Evolutionary conservation across 2,329 filamentous ascomycete species (phyloP), one percentile per base, ranked within the genome.

Genomic region (Lecanoromycetidae sp.): DNA sequence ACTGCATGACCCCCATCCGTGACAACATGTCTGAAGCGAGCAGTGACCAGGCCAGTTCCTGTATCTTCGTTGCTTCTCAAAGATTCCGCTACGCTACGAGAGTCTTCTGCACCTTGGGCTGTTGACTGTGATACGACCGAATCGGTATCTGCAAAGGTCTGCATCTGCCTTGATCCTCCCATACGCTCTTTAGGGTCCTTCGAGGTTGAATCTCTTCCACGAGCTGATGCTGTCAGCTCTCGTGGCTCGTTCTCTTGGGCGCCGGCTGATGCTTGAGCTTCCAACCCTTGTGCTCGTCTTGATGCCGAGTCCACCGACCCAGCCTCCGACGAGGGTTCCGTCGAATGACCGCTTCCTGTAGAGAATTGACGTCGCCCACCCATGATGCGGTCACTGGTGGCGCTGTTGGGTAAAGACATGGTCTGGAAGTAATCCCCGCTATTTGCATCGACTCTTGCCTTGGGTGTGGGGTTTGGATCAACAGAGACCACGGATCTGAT

Each of bases 1-100:
- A 94, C 76, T 22, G 82, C 79, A 64, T 94, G 86, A 0, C 87
- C 87, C 13, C 79, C 82, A 2, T 84, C 78, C 0, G 84, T 87
- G 22, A 82, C 68, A 3, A 84, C 70, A 58, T 94, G 85, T 55
- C 80, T 83, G 64, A 93, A 94, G 2, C 87, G 80, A 20, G 79
- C 71, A 1, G 84, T 85, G 2, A 87, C 60, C 22, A 84, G 66
- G 2, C 59, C 60, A n/a, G n/a, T n/a, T n/a, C 61, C 61, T 1
- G 65, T 57, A 1, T 77, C 69, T 7, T 65, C 67, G 13, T 23
- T 26, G 40, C 42, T 51, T 25, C 33, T 46, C 15, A 46, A 23
- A 19, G 48, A 53, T 7, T 62, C 41, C 26, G 58, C 63, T 13
- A 29, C 10, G 23, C 59, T 8, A 55, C 48, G 0, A 66, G 69